Evolutionary conservation across 805 yeast genomes (phyloP), one percentile per base, ranked within the genome.

Genomic region (Ogataea methanolica): DNA sequence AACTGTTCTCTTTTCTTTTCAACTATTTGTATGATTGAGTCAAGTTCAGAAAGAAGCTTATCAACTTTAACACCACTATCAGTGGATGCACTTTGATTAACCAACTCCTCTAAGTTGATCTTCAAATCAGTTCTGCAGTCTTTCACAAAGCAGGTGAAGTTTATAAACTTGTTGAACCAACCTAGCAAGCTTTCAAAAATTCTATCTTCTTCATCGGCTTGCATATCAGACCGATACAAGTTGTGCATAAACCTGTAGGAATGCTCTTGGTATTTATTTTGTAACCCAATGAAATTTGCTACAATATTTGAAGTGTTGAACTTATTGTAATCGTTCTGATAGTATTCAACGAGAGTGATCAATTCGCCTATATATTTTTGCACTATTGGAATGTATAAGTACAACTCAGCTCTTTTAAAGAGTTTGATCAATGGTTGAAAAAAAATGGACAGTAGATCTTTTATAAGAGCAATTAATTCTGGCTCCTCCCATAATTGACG

Each of bases 401-500:
- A 80, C 49, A 88, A 74, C 47, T 79, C 76, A 4, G 92, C 87
- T 33, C 77, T 74, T 50, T 79, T 79, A 69, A 87, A 84, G 1
- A 88, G 73, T 29, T 74, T 74, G 47, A 87, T 83, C 61, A 88
- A 68, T 1, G 95, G 94, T 52, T 83, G 84, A 61, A 85, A 87
- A 52, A 87, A 81, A 52, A 86, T 70, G 2, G 88, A 71, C 41
- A 94, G 73, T 29, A 89, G 71, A 42, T 87, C 88, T 54, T 85
- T 85, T 48, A 91, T 70, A 38, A 92, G 73, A 35, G 74, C 74
- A n/a, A 90, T 82, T 41, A 95, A 69, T 54, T 86, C 88, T 0
- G 92, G 89, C 56, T 91, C 96, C 41, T 80, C 81, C 96, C 96
- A 88, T 39, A 91, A 62, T 59, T 83, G 83, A 57, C 82, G 82